Base-by-base conservation (phyloP, 108 stramenopile species). In the Nitzschia palea region DNA sequence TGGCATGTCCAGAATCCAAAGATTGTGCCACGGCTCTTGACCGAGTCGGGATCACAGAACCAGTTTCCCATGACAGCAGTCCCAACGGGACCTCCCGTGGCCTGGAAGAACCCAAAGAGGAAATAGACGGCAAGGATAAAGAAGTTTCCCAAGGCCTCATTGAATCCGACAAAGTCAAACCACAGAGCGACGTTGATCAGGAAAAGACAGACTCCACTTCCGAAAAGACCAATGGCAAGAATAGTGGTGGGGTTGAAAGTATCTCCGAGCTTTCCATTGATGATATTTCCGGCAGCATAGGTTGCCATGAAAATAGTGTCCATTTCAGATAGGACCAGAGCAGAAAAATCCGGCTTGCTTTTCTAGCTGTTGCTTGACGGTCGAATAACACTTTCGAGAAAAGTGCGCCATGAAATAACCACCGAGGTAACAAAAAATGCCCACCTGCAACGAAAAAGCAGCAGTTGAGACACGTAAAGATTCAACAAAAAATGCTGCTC, bases 1-100 rank as follows among this genome's bases (percentile, higher is more conserved):
- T 98, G 97, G 76, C 95, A 96, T 26, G 97, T 98, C 97, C 97
- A 98, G 55, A 91, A 83, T 43, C 97, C 97, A 81, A 96, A 97
- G 70, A 97, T 94, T 33, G 54, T 65, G 60, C 97, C 97, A 59
- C 97, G 89, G 57, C 88, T 94, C 80, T 95, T 91, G 60, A 89
- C 62, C 27, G 85, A 80, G 18, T 82, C 91, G 29, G 82, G 70
- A 63, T 93, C 91, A 61, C 86, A 89, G 76, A 91, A 96, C 97
- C 97, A 97, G 79, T 90, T 93, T 27, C 97, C 97, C 97, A 97
- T 97, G 67, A 97, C 95, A 59, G 97, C 95, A 56, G 97, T 97
- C 60, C 94, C 92, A 67, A 80, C 94, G 53, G 94, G 93, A 42
- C 94, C 94, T 52, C 97, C 97, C 54, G 95, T 96, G 40, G 93